These are phyloP conservation scores for Flaveria trinervia DNA, from an alignment of 129 eudicot species.

Conservation along the genomic window DNA sequence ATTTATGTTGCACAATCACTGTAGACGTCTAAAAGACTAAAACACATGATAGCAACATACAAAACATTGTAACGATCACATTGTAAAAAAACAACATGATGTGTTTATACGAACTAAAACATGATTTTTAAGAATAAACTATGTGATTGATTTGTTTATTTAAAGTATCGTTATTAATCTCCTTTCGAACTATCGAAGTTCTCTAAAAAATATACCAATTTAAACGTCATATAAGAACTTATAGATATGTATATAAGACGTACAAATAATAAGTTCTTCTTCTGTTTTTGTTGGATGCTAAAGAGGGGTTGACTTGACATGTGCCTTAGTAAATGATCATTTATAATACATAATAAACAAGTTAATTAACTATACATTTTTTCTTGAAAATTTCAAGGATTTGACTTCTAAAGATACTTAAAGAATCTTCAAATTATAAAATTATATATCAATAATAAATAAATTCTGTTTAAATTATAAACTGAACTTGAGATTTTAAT, in stretches of 20 bases:
- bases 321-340: slow-evolving; percentile 34
- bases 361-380: not conserved
- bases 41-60: too few relatives aligned
- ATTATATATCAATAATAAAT: not conserved
- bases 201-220: not conserved
- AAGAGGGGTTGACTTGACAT: slow-evolving; percentile 22
- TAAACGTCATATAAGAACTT: not conserved
- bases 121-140: too few relatives aligned
- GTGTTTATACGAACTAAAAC: too few relatives aligned
- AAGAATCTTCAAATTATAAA: slow-evolving; percentile 12
- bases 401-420: slow-evolving; percentile 27
- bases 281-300: not conserved
- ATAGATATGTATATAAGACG: not conserved
- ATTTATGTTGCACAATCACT: too few relatives aligned
- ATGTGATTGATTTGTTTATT: not conserved
- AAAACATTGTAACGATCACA: too few relatives aligned
- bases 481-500: not conserved
- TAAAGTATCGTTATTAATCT: not conserved
- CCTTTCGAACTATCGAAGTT: not conserved
- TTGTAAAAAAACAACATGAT: not conserved
- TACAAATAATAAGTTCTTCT: not conserved
- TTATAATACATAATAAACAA: slow-evolving; percentile 21
- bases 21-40: too few relatives aligned
- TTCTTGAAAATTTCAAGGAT: slow-evolving; percentile 29
- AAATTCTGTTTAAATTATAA: not conserved